Conservation (phyloP, 1,284 basidiomycete genomes). For the Puccinia hordei region DNA sequence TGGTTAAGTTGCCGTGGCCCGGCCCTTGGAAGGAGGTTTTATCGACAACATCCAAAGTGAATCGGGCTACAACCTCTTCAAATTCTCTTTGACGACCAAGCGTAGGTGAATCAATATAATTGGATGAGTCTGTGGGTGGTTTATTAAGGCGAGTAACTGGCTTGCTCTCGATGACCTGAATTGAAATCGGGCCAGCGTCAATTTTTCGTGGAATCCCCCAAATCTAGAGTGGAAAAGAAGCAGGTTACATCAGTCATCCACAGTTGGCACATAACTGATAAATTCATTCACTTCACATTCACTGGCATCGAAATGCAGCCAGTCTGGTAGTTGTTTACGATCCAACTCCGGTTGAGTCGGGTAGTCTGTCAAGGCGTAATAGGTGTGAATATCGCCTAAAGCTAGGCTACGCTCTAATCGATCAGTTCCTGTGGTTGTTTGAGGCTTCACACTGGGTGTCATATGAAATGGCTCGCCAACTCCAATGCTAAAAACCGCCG, state of each 20-base stretch:
- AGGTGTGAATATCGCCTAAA: not conserved
- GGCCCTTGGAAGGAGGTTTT: conserved; percentile 15
- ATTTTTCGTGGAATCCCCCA: conserved; percentile 49
- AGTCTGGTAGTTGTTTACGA: conserved; percentile 46
- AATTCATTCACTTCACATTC: conserved; percentile 35
- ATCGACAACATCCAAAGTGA: conserved; percentile 45
- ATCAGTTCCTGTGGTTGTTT: not conserved
- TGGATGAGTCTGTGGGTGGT: not conserved
- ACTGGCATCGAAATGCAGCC: conserved; percentile 49
- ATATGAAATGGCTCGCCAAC: conserved; percentile 50
- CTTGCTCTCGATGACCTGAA: conserved; percentile 45
- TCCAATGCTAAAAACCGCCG: conserved; percentile 25
- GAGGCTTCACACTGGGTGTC: conserved; percentile 38
- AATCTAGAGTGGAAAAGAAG: conserved; percentile 9
- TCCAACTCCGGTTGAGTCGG: conserved; percentile 23
- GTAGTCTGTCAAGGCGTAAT: conserved; percentile 38
- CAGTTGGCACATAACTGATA: not conserved
- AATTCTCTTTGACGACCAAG: conserved; percentile 15
- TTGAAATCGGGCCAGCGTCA: conserved; percentile 38
- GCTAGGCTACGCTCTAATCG: not conserved
- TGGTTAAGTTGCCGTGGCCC: conserved; percentile 32
- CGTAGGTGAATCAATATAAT: not conserved
- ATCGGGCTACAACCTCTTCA: conserved; percentile 38
- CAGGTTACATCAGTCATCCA: not conserved
- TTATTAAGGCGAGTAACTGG: not conserved